These are phyloP conservation scores for Cerrena zonata DNA, from an alignment of 1,284 basidiomycete species.

Conservation along the genomic window DNA sequence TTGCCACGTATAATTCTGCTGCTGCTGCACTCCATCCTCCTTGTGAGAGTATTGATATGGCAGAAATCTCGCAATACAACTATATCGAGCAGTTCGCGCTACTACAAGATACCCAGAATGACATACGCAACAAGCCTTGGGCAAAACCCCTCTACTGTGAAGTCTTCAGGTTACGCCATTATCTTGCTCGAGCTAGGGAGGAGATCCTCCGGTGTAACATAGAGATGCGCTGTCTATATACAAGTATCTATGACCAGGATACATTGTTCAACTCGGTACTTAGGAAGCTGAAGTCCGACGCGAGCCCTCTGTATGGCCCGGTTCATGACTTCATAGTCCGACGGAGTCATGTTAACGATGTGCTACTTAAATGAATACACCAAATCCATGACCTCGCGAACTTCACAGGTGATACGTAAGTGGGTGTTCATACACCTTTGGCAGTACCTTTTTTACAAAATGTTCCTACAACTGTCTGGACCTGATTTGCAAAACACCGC, in stretches of 20 bases:
- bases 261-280: neutral
- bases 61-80: too few relatives aligned
- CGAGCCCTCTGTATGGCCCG: neutral
- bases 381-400: neutral
- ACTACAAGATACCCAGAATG: slow-evolving; percentile 22
- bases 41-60: slow-evolving; percentile 20
- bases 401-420: too few relatives aligned
- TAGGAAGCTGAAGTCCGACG: neutral
- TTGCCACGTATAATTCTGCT: slow-evolving; percentile 17
- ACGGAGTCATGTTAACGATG: slow-evolving; percentile 6
- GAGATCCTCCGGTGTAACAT: slow-evolving; percentile 26
- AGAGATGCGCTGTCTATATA: slow-evolving; percentile 12
- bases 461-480: too few relatives aligned
- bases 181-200: slow-evolving; percentile 25
- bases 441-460: too few relatives aligned
- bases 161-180: slow-evolving; percentile 21
- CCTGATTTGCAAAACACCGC: too few relatives aligned
- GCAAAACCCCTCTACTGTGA: slow-evolving; percentile 18
- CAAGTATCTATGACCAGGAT: neutral
- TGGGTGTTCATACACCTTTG: too few relatives aligned
- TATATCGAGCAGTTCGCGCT: slow-evolving; percentile 31
- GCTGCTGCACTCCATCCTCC: slow-evolving; percentile 19
- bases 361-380: slow-evolving; percentile 3
- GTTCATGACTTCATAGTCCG: slow-evolving; percentile 7
- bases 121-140: too few relatives aligned